These are phyloP conservation scores for Crithidia brevicula DNA, from an alignment of 208 protist species.

Conservation along the genomic window DNA sequence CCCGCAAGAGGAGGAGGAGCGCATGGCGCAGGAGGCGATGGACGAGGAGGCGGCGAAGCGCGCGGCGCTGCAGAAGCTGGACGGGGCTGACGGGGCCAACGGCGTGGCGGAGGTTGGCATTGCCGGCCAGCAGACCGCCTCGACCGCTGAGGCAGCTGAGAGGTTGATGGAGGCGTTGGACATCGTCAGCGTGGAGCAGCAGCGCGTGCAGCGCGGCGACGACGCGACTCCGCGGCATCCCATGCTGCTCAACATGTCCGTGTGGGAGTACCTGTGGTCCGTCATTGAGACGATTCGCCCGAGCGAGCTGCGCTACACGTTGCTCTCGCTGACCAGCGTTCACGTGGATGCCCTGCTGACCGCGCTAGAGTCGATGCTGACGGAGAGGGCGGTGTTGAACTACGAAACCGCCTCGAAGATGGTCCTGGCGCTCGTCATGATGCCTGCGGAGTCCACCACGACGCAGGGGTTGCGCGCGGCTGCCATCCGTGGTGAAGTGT, in stretches of 20 bases:
- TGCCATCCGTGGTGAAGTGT: slow-evolving; percentile 69
- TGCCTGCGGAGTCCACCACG: slow-evolving; percentile 27
- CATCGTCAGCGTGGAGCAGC: slow-evolving; percentile 81
- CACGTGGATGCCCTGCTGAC: slow-evolving; percentile 83
- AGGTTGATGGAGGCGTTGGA: slow-evolving; percentile 89
- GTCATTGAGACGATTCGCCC: slow-evolving; percentile 82
- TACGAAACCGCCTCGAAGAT: slow-evolving; percentile 83
- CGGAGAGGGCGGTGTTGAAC: slow-evolving; percentile 69
- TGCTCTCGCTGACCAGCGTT: slow-evolving; percentile 79
- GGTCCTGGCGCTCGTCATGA: slow-evolving; percentile 70
- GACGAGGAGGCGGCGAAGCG: slow-evolving; percentile 82
- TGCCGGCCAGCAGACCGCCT: slow-evolving; percentile 72
- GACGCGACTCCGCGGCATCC: slow-evolving; percentile 66
- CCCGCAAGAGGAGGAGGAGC: slow-evolving; percentile 88
- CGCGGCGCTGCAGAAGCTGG: slow-evolving; percentile 64
- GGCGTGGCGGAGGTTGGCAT: slow-evolving; percentile 60
- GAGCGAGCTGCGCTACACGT: slow-evolving; percentile 82
- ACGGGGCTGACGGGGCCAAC: slow-evolving; percentile 15
- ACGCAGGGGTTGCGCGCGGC: slow-evolving; percentile 40
- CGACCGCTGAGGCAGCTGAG: slow-evolving; percentile 77
- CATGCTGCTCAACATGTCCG: slow-evolving; percentile 64
- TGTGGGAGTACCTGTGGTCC: slow-evolving; percentile 87
- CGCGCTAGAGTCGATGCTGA: slow-evolving; percentile 69
- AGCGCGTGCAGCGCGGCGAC: slow-evolving; percentile 61
- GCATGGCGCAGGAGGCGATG: slow-evolving; percentile 85